Conservation (phyloP, 2,329 filamentous ascomycete genomes). For the Epichloe baconii region DNA sequence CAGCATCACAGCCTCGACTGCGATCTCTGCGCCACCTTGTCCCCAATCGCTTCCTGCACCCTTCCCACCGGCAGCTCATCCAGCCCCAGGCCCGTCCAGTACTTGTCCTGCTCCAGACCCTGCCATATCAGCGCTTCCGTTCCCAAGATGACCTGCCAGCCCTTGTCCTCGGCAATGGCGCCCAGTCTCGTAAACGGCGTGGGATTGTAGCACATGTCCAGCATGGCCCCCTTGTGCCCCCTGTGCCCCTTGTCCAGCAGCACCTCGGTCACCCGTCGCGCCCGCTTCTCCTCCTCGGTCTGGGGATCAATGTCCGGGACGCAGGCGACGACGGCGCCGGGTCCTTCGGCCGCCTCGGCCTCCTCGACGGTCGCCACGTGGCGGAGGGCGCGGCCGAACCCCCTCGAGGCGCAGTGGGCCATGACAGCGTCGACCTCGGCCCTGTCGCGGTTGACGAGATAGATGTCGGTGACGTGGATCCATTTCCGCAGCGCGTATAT, state of each 20-base stretch:
- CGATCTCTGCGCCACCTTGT: conserved; percentile 22
- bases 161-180: conserved; percentile 42
- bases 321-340: conserved; percentile 58
- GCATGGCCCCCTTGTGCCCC: conserved; percentile 49
- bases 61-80: conserved; percentile 45
- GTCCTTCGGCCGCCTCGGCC: conserved; percentile 41
- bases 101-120: conserved; percentile 53
- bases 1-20: conserved; percentile 13
- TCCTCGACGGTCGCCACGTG: conserved; percentile 50
- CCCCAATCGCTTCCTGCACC: conserved; percentile 40
- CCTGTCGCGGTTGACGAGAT: conserved; percentile 63
- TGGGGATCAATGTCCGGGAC: conserved; percentile 65
- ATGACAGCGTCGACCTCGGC: conserved; percentile 55
- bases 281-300: conserved; percentile 46
- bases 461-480: conserved; percentile 55
- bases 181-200: conserved; percentile 54
- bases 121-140: conserved; percentile 70
- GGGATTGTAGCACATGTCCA: conserved; percentile 81
- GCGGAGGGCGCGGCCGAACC: conserved; percentile 48
- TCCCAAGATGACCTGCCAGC: conserved; percentile 63
- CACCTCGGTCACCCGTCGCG: conserved; percentile 41
- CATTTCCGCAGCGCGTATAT: conserved; percentile 62
- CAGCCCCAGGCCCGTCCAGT: conserved; percentile 52
- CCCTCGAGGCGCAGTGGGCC: conserved; percentile 41
- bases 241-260: conserved; percentile 37